A percentile compares a stretch with the other conserved stretches of the same genome.
Evolutionary conservation across 1,284 basidiomycete genomes (phyloP).

Genomic region (Irpex rosettiformis): DNA sequence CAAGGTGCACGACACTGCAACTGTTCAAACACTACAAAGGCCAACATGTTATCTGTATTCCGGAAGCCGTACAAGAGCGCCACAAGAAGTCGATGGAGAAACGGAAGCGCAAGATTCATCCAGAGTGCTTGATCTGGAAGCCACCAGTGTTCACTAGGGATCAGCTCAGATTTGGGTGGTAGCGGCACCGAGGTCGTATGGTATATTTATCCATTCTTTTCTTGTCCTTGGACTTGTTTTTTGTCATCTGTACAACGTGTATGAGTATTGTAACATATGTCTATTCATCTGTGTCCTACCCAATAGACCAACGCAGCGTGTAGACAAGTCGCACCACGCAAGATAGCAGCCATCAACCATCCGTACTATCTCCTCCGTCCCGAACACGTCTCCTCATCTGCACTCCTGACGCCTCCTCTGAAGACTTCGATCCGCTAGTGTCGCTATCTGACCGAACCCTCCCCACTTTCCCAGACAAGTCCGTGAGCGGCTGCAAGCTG

Average conservation of each 20-base stretch:
- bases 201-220: not conserved
- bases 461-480: constrained; percentile 1
- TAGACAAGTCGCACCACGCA: not conserved
- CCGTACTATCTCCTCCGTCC: constrained; percentile 6
- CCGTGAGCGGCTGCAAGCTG: constrained; percentile 15
- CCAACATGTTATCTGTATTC: constrained; percentile 90
- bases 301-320: not conserved
- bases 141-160: constrained; percentile 91
- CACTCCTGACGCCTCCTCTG: constrained; percentile 17
- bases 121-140: constrained; percentile 87
- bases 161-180: constrained; percentile 88
- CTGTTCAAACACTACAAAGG: constrained; percentile 97
- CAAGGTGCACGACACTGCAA: constrained; percentile 88
- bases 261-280: constrained; percentile 3
- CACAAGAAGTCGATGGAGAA: constrained; percentile 86
- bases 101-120: constrained; percentile 75
- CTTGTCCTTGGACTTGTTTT: not conserved
- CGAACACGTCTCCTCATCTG: constrained; percentile 19
- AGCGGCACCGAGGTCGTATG: constrained; percentile 17
- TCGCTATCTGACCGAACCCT: constrained; percentile 13
- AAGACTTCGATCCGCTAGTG: constrained; percentile 7
- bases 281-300: not conserved
- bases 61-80: constrained; percentile 88
- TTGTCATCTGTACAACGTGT: not conserved
- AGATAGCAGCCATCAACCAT: not conserved